phyloP scores from a whole-genome alignment of 495 filamentous ascomycete species.

The Pyrenula aspistea region DNA sequence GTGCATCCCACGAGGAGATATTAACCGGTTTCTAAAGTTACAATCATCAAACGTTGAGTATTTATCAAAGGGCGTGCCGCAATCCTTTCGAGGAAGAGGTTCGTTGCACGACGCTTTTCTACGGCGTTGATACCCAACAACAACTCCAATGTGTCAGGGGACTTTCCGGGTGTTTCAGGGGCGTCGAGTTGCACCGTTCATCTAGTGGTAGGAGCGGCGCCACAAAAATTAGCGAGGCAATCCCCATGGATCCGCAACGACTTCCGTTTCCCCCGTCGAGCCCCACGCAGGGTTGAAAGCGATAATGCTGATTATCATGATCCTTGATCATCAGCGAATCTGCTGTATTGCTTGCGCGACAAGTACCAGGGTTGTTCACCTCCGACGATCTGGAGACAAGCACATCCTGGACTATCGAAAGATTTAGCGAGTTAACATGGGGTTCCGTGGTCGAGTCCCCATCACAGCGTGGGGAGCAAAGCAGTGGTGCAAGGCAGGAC shows the following conservation, averaged over 20 bases:
- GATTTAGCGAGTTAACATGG: not conserved
- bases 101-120: not conserved
- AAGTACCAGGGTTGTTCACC: not conserved
- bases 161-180: not conserved
- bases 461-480: not conserved
- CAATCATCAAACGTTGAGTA: constrained; percentile 83
- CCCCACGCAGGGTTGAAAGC: not conserved
- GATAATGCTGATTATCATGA: not conserved
- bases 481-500: not conserved
- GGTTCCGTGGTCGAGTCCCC: not conserved
- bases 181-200: not conserved
- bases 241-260: not conserved
- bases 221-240: not conserved
- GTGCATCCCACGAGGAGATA: not conserved
- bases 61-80: not conserved
- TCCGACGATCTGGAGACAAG: not conserved
- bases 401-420: not conserved
- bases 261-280: not conserved
- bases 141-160: not conserved
- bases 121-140: not conserved
- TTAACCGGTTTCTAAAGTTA: constrained; percentile 40
- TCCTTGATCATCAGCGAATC: not conserved
- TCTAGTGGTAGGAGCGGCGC: not conserved
- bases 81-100: not conserved
- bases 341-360: not conserved